Evolutionary conservation across 495 filamentous ascomycete species (phyloP).

Genomic region (Acidiella bohemica): DNA sequence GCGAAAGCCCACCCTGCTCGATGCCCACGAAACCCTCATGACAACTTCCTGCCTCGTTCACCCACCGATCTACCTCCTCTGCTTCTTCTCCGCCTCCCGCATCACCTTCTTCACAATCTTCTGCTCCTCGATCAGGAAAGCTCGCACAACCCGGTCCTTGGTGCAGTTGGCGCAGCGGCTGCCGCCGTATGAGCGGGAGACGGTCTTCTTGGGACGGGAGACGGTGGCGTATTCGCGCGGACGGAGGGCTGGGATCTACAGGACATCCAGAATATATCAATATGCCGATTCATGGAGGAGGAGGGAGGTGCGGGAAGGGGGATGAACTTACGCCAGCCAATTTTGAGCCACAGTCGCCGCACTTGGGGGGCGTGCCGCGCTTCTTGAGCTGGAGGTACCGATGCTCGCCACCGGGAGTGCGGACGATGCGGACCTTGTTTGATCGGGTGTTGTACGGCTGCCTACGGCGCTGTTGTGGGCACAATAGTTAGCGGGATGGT

Average conservation of each 20-base stretch:
- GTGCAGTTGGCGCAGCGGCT: slow-evolving; percentile 97
- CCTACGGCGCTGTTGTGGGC: slow-evolving; percentile 12
- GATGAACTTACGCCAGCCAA: slow-evolving; percentile 69
- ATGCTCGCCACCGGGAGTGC: slow-evolving; percentile 88
- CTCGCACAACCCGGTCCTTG: slow-evolving; percentile 89
- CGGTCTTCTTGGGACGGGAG: slow-evolving; percentile 96
- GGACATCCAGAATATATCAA: slow-evolving; percentile 1
- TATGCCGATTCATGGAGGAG: not conserved
- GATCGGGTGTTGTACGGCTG: slow-evolving; percentile 76
- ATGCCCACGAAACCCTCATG: not conserved
- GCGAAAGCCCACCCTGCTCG: not conserved
- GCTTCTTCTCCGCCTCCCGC: slow-evolving; percentile 89
- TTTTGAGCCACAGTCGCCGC: slow-evolving; percentile 95
- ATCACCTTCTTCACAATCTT: slow-evolving; percentile 99
- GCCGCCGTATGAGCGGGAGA: slow-evolving; percentile 94
- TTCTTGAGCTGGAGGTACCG: slow-evolving; percentile 98
- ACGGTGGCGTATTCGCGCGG: slow-evolving; percentile 93
- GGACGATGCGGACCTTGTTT: slow-evolving; percentile 91
- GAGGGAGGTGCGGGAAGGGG: slow-evolving; percentile 13
- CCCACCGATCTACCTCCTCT: slow-evolving; percentile 19
- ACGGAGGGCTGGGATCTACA: slow-evolving; percentile 84
- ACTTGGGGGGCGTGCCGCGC: slow-evolving; percentile 90
- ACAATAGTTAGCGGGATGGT: too few relatives aligned
- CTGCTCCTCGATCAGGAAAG: slow-evolving; percentile 99
- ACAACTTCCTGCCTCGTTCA: not conserved